phyloP scores from a whole-genome alignment of 495 filamentous ascomycete species.

The Viridothelium virens region DNA sequence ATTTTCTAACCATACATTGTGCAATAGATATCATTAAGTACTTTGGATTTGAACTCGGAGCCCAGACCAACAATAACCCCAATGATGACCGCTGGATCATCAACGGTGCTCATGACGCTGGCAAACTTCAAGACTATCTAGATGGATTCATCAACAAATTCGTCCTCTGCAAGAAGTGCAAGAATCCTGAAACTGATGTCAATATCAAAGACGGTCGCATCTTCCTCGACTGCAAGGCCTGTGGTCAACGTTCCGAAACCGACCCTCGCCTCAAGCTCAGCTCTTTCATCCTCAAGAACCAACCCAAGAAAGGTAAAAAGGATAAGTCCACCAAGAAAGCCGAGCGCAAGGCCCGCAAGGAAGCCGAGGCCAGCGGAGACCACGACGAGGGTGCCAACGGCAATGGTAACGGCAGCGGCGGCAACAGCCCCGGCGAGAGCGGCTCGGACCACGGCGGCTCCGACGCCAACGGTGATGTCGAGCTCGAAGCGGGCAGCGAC shows the following conservation, averaged over 20 bases:
- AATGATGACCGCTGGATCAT: constrained; percentile 99
- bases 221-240: constrained; percentile 94
- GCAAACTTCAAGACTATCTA: constrained; percentile 95
- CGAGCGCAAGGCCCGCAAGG: constrained; percentile 61
- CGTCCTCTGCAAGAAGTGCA: constrained; percentile 98
- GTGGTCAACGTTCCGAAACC: constrained; percentile 82
- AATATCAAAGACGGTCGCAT: constrained; percentile 88
- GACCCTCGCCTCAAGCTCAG: constrained; percentile 92
- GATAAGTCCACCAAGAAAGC: constrained; percentile 85
- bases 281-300: constrained; percentile 94
- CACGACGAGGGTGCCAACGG: constrained; percentile 52
- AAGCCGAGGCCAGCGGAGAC: constrained; percentile 52
- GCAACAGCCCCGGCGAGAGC: constrained; percentile 64
- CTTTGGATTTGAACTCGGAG: constrained; percentile 97
- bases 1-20: constrained; percentile 15
- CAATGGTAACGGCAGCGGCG: constrained; percentile 45
- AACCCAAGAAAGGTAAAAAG: constrained; percentile 91
- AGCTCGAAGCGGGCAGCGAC: constrained; percentile 72
- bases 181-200: constrained; percentile 97
- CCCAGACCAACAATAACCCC: constrained; percentile 95
- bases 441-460: constrained; percentile 68
- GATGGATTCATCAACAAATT: constrained; percentile 98
- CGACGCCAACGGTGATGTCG: constrained; percentile 63
- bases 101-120: constrained; percentile 92
- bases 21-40: constrained; percentile 85